A percentile compares a stretch with the other conserved stretches of the same genome.
These are phyloP conservation scores for Exophiala lecanii-corni DNA, from an alignment of 2,329 filamentous ascomycete genomes.

Conservation along the genomic window DNA sequence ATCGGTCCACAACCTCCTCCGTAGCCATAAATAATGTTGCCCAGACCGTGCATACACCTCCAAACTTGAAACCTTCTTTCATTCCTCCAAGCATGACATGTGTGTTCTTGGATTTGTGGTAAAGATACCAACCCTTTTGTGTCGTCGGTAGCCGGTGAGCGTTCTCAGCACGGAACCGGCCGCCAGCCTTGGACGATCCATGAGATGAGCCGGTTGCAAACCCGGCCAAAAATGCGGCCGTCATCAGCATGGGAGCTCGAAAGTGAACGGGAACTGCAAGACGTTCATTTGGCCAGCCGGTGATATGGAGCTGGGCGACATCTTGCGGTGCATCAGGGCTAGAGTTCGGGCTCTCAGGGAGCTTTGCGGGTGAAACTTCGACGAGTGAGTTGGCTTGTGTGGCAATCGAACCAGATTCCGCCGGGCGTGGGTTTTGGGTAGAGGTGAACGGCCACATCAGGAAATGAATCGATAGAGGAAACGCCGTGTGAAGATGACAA, in stretches of 20 bases:
- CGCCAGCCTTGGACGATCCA: slow-evolving; percentile 67
- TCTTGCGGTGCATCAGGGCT: slow-evolving; percentile 3
- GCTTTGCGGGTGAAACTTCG: too few species aligned
- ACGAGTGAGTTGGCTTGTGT: too few species aligned
- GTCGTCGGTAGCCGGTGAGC: slow-evolving; percentile 84
- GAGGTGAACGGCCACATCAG: too few species aligned
- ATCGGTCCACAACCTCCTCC: slow-evolving; percentile 79
- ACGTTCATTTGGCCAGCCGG: slow-evolving; percentile 31
- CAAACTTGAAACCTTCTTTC: slow-evolving; percentile 73
- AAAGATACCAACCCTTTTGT: slow-evolving; percentile 91
- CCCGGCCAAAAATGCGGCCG: slow-evolving; percentile 63
- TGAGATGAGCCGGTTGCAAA: slow-evolving; percentile 66
- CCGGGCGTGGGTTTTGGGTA: too few species aligned
- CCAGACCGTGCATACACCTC: slow-evolving; percentile 65
- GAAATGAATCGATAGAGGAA: too few species aligned
- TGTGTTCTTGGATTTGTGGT: slow-evolving; percentile 98
- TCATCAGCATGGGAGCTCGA: slow-evolving; percentile 62
- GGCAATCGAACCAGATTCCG: too few species aligned
- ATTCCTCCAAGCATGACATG: slow-evolving; percentile 72
- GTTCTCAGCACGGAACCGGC: slow-evolving; percentile 92
- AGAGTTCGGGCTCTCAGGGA: too few species aligned
- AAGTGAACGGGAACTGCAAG: slow-evolving; percentile 60
- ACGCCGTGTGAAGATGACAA: too few species aligned
- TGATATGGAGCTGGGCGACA: slow-evolving; percentile 26
- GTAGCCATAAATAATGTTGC: slow-evolving; percentile 71